Conservation (phyloP, 164 flowering plant species). For the Taxillus chinensis region DNA sequence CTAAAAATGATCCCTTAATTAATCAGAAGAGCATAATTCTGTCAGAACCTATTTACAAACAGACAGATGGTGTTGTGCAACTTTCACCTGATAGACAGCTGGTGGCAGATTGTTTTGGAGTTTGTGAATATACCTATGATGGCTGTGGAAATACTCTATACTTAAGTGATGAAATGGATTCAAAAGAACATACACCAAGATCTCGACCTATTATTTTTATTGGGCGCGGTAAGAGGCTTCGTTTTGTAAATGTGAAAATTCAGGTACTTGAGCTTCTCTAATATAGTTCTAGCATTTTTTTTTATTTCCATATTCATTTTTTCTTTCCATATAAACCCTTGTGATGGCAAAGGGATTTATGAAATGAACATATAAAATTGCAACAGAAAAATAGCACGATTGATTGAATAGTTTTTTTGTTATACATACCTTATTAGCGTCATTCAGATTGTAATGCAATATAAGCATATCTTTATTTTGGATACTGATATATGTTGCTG, state of each 20-base stretch:
- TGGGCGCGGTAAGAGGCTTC: slow-evolving; percentile 86
- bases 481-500: no score
- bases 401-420: no score
- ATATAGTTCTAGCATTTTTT: background rate
- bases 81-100: slow-evolving; percentile 68
- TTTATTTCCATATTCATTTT: background rate
- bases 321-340: background rate
- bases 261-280: slow-evolving; percentile 43
- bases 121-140: slow-evolving; percentile 84
- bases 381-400: no score
- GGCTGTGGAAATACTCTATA: slow-evolving; percentile 81
- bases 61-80: slow-evolving; percentile 63
- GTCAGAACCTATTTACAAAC: slow-evolving; percentile 48
- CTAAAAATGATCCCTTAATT: slow-evolving; percentile 76
- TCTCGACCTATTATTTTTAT: slow-evolving; percentile 57
- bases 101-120: slow-evolving; percentile 57
- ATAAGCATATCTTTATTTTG: no score
- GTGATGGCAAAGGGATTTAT: no score
- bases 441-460: no score
- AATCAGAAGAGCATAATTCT: slow-evolving; percentile 54
- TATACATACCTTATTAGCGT: no score
- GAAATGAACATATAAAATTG: no score
- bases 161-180: slow-evolving; percentile 41
- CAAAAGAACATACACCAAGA: slow-evolving; percentile 34
- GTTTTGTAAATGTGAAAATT: slow-evolving; percentile 82